phyloP scores from a whole-genome alignment of 768 basidiomycete genomes.

The Mycena olivaceomarginata region DNA sequence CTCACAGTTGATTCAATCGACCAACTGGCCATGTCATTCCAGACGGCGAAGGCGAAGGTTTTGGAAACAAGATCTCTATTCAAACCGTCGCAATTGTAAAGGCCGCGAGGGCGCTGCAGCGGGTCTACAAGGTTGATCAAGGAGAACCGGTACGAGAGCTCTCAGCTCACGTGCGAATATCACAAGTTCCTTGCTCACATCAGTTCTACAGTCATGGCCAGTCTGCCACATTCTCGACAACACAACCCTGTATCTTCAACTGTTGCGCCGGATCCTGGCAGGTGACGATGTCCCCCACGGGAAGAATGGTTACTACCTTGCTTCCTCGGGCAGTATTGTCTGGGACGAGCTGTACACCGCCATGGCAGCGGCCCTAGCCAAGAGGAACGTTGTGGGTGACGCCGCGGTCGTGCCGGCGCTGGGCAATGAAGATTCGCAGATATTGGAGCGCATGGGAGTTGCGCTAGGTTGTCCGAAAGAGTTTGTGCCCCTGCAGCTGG shows the following conservation, averaged over 20 bases:
- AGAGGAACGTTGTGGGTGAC: not conserved
- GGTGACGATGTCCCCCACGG: not conserved
- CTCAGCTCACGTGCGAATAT: not conserved
- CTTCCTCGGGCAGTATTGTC: constrained; percentile 6
- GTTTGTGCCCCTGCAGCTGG: constrained; percentile 4
- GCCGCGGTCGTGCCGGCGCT: not conserved
- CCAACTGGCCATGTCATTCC: not conserved
- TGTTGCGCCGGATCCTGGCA: not conserved
- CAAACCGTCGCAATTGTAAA: not conserved
- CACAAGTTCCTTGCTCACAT: not conserved
- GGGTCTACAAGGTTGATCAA: constrained; percentile 3
- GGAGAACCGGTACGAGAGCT: not conserved
- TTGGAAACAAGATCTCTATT: not conserved
- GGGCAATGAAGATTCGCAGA: not conserved
- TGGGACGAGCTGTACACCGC: constrained; percentile 1
- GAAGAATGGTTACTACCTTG: constrained; percentile 2
- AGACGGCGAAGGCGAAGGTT: constrained; percentile 2
- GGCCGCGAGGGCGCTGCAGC: not conserved
- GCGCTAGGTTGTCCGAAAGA: not conserved
- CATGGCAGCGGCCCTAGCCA: not conserved
- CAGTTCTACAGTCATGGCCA: not conserved
- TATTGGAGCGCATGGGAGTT: constrained; percentile 3
- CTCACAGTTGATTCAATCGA: not conserved
- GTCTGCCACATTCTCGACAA: not conserved
- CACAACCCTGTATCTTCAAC: constrained; percentile 5